Evolutionary conservation across 106 monocot genomes (phyloP), one percentile per base, ranked within the genome.

Genomic region (Apostasia ramifera): DNA sequence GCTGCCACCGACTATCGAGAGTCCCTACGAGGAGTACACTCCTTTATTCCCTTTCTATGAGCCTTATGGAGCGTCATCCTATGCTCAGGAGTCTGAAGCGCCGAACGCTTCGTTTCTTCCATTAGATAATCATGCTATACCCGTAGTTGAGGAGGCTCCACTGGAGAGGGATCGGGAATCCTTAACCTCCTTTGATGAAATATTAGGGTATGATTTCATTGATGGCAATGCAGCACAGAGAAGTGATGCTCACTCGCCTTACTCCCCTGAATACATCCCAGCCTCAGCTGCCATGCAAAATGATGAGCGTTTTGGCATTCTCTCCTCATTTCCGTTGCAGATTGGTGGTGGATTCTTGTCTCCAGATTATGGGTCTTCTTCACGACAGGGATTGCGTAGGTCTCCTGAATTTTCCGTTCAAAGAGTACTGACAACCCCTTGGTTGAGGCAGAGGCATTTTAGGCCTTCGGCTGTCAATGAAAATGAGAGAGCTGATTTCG

Each of bases 371-470:
- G 61, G 57, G 61, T 61, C 61, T 10, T 61, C 42, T 8, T 61
- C 61, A 10, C 61, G 11, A 42, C 61, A 37, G 38, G 47, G 66
- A 3, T 2, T 66, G 0, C 57, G 38, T 56, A 47, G 57, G 0
- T 57, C 46, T 55, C 74, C 66, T 48, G 47, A 65, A 14, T 47
- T 14, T 65, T 6, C 46, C 6, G 7, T 65, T 65, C 47, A 43
- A 48, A 15, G 66, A 47, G 46, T 74, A 46, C 1, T 65, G 4
- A 15, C n/a, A 65, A 26, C 47, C 12, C 54, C 55, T 39, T 56
- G 44, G 26, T 56, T 10, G 55, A 47, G 38, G n/a, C 47, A 6
- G 39, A 47, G 10, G 12, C 2, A 10, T 44, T 48, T 11, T 54
- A 11, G 8, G 26, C 38, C 8, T 46, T 43, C 65, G 1, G 9